These are phyloP conservation scores for Cryptosporidium ryanae DNA, from an alignment of 169 alveolate genomes.

Conservation along the genomic window DNA sequence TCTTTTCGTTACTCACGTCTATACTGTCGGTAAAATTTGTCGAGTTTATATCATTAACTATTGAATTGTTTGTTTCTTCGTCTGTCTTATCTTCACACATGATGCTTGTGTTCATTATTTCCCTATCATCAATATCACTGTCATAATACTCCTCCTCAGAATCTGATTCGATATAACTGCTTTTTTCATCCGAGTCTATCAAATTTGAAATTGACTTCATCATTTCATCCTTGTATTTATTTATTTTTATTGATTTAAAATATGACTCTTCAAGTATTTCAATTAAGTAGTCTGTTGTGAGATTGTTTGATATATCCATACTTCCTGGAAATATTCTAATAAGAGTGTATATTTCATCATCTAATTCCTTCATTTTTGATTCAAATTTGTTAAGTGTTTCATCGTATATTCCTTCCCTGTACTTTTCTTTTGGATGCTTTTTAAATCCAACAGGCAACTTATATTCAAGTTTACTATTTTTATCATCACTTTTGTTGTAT, in stretches of 20 bases:
- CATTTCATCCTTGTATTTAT: too few species aligned
- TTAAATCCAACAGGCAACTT: neutral
- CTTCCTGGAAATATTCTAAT: constrained; percentile 40
- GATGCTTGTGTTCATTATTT: too few species aligned
- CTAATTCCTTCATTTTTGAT: constrained; percentile 8
- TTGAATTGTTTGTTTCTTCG: too few species aligned
- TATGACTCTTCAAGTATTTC: constrained; percentile 30
- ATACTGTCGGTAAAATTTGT: too few species aligned
- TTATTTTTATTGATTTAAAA: neutral
- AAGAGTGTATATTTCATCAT: constrained; percentile 18
- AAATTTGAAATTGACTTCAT: too few species aligned
- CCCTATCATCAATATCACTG: too few species aligned
- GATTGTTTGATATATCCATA: constrained; percentile 21
- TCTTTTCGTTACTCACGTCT: too few species aligned
- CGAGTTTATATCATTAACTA: too few species aligned
- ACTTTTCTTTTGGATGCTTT: constrained; percentile 29
- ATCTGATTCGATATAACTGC: too few species aligned
- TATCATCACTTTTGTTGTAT: neutral
- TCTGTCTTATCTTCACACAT: too few species aligned
- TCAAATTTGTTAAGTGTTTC: constrained; percentile 9
- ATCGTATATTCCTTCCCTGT: constrained; percentile 4
- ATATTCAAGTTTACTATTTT: neutral
- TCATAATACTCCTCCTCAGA: too few species aligned
- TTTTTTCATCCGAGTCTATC: too few species aligned
- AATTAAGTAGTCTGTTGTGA: constrained; percentile 17